Evolutionary conservation across 2,329 filamentous ascomycete genomes (phyloP), one percentile per base, ranked within the genome.

Genomic region (Penicillium expansum): DNA sequence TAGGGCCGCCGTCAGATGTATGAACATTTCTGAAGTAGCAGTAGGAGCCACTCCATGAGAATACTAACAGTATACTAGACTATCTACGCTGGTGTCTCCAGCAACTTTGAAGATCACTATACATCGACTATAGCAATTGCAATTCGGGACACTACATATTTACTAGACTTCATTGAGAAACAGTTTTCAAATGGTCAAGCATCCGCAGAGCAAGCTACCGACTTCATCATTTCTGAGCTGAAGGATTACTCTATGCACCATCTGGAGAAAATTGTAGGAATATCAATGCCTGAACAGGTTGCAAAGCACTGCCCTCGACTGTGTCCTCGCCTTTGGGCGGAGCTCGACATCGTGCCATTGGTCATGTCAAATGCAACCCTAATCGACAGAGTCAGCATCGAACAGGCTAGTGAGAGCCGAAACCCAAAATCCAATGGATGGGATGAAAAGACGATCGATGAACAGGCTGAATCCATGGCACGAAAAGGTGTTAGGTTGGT

Each of bases 401-500:
- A 35, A 14, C 50, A 39, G 14, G 60, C 76, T 44, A 70, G 64
- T 74, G 65, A 48, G 59, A 27, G 47, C 58, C 55, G 14, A 47
- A 4, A 14, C 8, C 18, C n/a, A 4, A 7, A 2, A 29, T 1
- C 32, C 18, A 9, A 13, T 24, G 57, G 60, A 4, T 83, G 82
- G 79, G 77, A 81, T 44, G 71, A 76, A 33, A 84, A 85, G 68
- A 76, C 80, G n/a, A 81, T 92, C 5, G 90, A 92, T 65, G 90
- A 94, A 70, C 86, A 92, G 71, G 89, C 90, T 1, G 90, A 93
- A 69, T 89, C 87, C 0, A 89, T 92, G 83, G 87, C 87, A 1
- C 82, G 90, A 59, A 92, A 92, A 77, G 91, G 88, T 70, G 82
- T 92, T 60, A 83, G 86, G 86, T 89, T 74, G 18, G 52, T 57